A percentile compares a stretch with the other conserved stretches of the same genome.
Evolutionary conservation across 495 filamentous ascomycete genomes (phyloP).

Genomic region (Bathelium albidoporum): DNA sequence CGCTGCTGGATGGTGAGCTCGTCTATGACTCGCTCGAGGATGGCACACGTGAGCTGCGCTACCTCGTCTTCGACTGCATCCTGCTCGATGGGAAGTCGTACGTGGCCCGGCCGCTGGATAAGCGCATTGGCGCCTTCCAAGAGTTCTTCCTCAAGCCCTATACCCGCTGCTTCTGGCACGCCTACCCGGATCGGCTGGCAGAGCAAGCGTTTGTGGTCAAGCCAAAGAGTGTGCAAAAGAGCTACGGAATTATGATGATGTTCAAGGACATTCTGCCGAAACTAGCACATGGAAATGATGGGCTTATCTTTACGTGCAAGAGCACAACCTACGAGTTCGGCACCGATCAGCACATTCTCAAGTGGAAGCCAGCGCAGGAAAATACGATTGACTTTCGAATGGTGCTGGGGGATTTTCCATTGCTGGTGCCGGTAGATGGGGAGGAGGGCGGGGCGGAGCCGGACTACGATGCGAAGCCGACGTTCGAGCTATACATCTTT

Average conservation of each 20-base stretch:
- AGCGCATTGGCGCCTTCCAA: slow-evolving; percentile 77
- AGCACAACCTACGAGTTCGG: slow-evolving; percentile 75
- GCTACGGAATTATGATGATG: slow-evolving; percentile 84
- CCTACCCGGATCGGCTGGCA: slow-evolving; percentile 55
- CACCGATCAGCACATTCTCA: slow-evolving; percentile 85
- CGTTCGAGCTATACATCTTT: slow-evolving; percentile 46
- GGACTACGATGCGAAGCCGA: slow-evolving; percentile 53
- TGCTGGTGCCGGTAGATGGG: slow-evolving; percentile 51
- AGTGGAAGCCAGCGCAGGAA: slow-evolving; percentile 90
- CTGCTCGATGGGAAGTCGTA: slow-evolving; percentile 65
- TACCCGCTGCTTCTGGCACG: slow-evolving; percentile 50
- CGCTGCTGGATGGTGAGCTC: slow-evolving; percentile 85
- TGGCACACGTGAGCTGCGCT: slow-evolving; percentile 59
- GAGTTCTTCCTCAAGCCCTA: slow-evolving; percentile 74
- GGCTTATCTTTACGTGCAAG: slow-evolving; percentile 90
- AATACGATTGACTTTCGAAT: slow-evolving; percentile 90
- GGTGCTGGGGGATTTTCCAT: slow-evolving; percentile 58
- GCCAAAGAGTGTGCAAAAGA: slow-evolving; percentile 76
- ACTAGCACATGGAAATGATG: slow-evolving; percentile 86
- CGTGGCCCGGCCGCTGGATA: slow-evolving; percentile 72
- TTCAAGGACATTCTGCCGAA: slow-evolving; percentile 73
- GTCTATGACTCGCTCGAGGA: slow-evolving; percentile 62
- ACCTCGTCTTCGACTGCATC: slow-evolving; percentile 87
- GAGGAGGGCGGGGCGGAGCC: slow-evolving; percentile 33
- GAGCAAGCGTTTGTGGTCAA: slow-evolving; percentile 70